Base-by-base conservation (phyloP, 1,284 basidiomycete species). In the Rhodotorula sp. region DNA sequence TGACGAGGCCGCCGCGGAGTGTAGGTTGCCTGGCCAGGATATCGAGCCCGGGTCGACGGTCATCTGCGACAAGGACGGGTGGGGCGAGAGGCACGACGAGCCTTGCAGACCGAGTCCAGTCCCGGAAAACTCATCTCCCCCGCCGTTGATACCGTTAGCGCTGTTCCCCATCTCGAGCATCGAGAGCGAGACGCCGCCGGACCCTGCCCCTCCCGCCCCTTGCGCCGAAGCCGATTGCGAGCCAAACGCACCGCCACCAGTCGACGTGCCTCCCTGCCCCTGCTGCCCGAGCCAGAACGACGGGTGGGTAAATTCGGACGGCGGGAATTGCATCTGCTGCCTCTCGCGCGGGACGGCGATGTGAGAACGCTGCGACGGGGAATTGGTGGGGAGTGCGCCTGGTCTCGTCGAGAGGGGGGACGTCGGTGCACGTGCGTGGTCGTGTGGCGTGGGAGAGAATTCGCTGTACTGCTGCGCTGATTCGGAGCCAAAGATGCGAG, bases 161-260 rank as follows among this genome's bases (percentile, higher is more conserved):
- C 39, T 17, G 30, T 32, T n/a, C 30, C 22, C 32, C 55, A 56
- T 46, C 20, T 58, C 57, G 46, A 58, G 57, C 57, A 58, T 58
- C 20, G 57, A 58, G 44, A 58, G 57, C 57, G 57, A 58, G 11
- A 58, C 57, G 46, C 57, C 57, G 10, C n/a, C n/a, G 27, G 6
- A 9, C 27, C 39, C 39, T 27, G 19, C 27, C 51, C 27, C n/a
- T 29, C 27, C 51, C 2, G n/a, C 27, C n/a, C 17, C 29, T 11
- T 29, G 29, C n/a, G 17, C 17, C 27, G 22, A 22, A 20, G 32
- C 32, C 20, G 53, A 20, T 20, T 32, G 19, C 22, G 20, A 29
- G 36, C 39, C 39, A 15, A 51, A 51, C 49, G 49, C 8, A 5
- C n/a, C 27, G 24, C n/a, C 13, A n/a, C 22, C 49, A 9, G 1